phyloP scores from a whole-genome alignment of 2,329 filamentous ascomycete species.

The Scleromitrula shiraiana region DNA sequence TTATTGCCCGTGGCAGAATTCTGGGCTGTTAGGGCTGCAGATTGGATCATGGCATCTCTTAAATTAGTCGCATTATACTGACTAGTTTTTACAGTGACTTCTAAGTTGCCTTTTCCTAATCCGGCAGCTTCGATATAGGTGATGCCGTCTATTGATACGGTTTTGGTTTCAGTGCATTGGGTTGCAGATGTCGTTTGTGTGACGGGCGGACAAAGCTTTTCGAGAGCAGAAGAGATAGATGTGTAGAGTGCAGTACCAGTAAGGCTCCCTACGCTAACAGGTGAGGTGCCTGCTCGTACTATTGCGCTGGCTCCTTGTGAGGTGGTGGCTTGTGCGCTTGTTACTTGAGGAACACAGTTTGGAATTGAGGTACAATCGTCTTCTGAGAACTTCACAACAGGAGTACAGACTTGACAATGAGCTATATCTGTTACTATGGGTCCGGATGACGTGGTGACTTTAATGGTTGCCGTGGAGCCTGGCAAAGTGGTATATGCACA shows the following conservation, averaged over 20 bases:
- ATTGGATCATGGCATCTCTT: slow-evolving; percentile 11
- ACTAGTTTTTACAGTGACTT: slow-evolving; percentile 1
- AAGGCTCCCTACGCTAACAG: slow-evolving; percentile 9
- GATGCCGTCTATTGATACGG: background rate
- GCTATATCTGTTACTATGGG: background rate
- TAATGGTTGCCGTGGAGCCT: background rate
- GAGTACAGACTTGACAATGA: slow-evolving; percentile 4
- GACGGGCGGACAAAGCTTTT: slow-evolving; percentile 8
- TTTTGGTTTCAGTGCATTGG: slow-evolving; percentile 3
- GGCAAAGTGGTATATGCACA: background rate
- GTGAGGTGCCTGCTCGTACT: slow-evolving; percentile 3
- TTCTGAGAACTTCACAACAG: background rate
- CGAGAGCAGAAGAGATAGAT: slow-evolving; percentile 9
- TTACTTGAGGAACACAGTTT: slow-evolving; percentile 4
- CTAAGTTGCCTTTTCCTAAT: background rate
- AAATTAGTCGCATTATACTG: slow-evolving; percentile 4
- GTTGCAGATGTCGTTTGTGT: slow-evolving; percentile 10
- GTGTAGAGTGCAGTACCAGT: slow-evolving; percentile 10
- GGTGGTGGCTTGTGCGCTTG: slow-evolving; percentile 1
- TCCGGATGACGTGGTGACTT: background rate
- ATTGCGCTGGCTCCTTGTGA: slow-evolving; percentile 7
- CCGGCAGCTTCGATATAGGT: background rate
- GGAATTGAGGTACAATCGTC: slow-evolving; percentile 6
- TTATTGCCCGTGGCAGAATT: slow-evolving; percentile 8
- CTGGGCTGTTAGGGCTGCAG: slow-evolving; percentile 3